Conservation (phyloP, 164 flowering plant species). For the Berberis thunbergii region DNA sequence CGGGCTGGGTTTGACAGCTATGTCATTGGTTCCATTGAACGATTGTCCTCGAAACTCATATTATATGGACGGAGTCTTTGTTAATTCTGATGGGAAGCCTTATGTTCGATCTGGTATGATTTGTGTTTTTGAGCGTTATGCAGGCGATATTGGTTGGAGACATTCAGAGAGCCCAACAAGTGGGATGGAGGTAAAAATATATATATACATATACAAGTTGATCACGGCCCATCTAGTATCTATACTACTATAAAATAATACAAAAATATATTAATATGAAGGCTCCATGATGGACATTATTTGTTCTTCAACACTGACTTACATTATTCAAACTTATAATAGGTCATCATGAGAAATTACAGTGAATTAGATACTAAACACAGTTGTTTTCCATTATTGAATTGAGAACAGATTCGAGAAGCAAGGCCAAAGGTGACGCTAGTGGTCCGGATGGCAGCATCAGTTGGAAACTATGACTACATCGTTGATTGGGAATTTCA, state of each 20-base stretch:
- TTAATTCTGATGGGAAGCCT: conserved; percentile 40
- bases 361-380: no score
- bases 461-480: conserved; percentile 53
- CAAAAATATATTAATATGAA: no score
- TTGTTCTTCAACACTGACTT: no score
- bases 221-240: no score
- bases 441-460: conserved; percentile 43
- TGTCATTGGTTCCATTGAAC: conserved; percentile 49
- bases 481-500: conserved; percentile 60
- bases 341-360: no score
- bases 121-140: conserved; percentile 52
- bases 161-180: conserved; percentile 33
- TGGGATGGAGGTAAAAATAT: conserved; percentile 17
- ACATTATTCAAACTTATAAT: no score
- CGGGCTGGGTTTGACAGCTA: conserved; percentile 45
- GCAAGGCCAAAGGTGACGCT: conserved; percentile 43
- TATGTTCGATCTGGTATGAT: conserved; percentile 36
- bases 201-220: no score
- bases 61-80: conserved; percentile 58
- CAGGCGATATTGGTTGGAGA: conserved; percentile 61
- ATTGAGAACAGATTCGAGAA: conserved; percentile 33
- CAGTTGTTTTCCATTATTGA: not conserved
- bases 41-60: conserved; percentile 55
- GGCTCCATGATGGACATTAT: no score
- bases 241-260: no score